Conservation (phyloP, 306 rosid genomes). For the Betula pendula region DNA sequence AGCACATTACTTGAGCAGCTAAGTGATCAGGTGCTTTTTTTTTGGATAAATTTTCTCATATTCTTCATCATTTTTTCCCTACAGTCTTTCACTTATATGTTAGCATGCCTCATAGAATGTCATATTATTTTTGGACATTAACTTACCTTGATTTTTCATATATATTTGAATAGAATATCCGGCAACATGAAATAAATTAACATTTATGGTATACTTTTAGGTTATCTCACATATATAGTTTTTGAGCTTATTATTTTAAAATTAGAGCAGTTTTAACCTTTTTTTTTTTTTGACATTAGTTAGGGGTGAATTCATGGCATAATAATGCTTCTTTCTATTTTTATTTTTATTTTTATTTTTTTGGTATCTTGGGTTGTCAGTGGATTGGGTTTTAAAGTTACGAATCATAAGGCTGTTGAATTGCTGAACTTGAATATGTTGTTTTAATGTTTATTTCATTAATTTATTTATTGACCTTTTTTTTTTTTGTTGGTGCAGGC, state of each 20-base stretch:
- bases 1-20: constrained; percentile 91
- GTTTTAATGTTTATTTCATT: neutral
- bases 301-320: neutral
- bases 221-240: neutral
- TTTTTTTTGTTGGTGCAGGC: constrained; percentile 49
- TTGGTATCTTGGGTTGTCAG: neutral
- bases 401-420: neutral
- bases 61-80: constrained; percentile 11
- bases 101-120: neutral
- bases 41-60: neutral
- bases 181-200: neutral
- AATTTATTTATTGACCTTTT: constrained; percentile 12
- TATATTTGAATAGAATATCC: neutral
- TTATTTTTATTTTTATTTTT: too few species aligned
- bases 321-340: neutral
- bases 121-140: neutral
- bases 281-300: neutral
- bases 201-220: neutral
- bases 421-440: neutral
- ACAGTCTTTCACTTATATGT: constrained; percentile 7
- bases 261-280: neutral
- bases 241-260: neutral
- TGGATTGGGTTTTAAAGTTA: neutral
- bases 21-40: constrained; percentile 83
- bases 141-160: neutral